Conservation (phyloP, 2,329 filamentous ascomycete genomes). For the Fusarium brevicatenulatum region DNA sequence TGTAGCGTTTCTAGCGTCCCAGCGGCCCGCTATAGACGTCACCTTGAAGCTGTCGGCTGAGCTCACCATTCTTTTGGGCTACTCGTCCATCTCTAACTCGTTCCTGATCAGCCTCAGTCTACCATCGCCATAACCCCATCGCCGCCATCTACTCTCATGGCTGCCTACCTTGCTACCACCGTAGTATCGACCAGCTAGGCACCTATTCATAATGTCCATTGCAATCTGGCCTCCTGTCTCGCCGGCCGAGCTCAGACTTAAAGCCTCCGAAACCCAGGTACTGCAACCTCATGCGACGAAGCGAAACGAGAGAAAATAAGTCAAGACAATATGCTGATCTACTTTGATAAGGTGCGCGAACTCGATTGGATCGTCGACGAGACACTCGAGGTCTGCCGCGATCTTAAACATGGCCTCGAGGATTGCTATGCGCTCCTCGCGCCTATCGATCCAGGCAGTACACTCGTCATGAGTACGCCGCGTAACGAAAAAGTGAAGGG, state of each 20-base stretch:
- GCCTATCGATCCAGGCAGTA: constrained; percentile 85
- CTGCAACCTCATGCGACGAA: constrained; percentile 30
- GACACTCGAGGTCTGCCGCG: constrained; percentile 59
- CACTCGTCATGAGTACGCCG: constrained; percentile 86
- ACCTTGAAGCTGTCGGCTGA: constrained; percentile 11
- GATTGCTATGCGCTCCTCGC: constrained; percentile 90
- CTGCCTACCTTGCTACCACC: constrained; percentile 24
- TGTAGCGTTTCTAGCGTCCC: constrained; percentile 1
- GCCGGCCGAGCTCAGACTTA: constrained; percentile 60
- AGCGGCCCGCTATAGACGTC: constrained; percentile 33
- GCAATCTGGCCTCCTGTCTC: constrained; percentile 67
- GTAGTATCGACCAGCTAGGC: constrained; percentile 24
- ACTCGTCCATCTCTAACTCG: constrained; percentile 39
- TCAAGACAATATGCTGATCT: constrained; percentile 41
- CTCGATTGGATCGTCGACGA: constrained; percentile 65
- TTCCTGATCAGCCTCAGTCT: constrained; percentile 5
- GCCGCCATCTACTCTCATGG: constrained; percentile 31
- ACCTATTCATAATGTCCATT: constrained; percentile 60
- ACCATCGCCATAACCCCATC: not conserved
- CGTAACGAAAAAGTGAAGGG: constrained; percentile 93
- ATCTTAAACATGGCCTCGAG: constrained; percentile 75
- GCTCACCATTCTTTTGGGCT: constrained; percentile 15
- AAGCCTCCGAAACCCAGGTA: constrained; percentile 63
- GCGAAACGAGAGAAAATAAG: not conserved
- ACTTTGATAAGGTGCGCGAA: constrained; percentile 58